Base-by-base conservation (phyloP, 2,329 filamentous ascomycete genomes). In the Lachnellula subtilissima region DNA sequence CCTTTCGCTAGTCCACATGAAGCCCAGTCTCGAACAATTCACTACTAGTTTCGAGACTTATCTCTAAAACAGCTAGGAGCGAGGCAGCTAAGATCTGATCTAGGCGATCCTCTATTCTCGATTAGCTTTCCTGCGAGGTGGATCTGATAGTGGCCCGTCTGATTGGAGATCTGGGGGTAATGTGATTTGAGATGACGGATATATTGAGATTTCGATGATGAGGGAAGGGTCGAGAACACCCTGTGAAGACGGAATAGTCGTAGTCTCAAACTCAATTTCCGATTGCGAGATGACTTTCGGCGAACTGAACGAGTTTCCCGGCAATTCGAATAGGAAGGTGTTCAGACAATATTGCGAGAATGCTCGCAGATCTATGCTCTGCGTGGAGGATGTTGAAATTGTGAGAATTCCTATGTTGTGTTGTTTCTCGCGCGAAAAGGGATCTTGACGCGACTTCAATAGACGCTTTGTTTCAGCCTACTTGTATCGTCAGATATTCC, bases 201-300 rank as follows among this genome's bases (percentile, higher is more conserved):
- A 46, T 49, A 46, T 37, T 46, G 32, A 14, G 58, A 56, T 51
- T 32, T 55, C 54, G 57, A 52, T 57, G 54, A 56, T 53, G 55
- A 56, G 49, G 53, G 60, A 46, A 56, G 49, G 55, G 54, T 58
- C 55, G 53, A 62, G 57, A 58, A 56, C 53, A 37, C 39, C 15
- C 47, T 15, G 42, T 22, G 14, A 48, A 28, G 23, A 47, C 45
- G 9, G n/a, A 47, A 35, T 11, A 19, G 19, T 25, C 6, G 48
- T 48, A 50, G 50, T 22, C 14, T 42, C 48, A 56, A 64, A 64
- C 58, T 64, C 60, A 57, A 60, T 52, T 52, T 35, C 45, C 46
- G 37, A 57, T 50, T 57, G 32, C 46, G 48, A 58, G 46, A 51
- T n/a, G 40, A 35, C 45, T 46, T 55, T 55, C 48, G 55, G 50